Conservation (phyloP, 164 flowering plant species). For the Nymphaea colorata region DNA sequence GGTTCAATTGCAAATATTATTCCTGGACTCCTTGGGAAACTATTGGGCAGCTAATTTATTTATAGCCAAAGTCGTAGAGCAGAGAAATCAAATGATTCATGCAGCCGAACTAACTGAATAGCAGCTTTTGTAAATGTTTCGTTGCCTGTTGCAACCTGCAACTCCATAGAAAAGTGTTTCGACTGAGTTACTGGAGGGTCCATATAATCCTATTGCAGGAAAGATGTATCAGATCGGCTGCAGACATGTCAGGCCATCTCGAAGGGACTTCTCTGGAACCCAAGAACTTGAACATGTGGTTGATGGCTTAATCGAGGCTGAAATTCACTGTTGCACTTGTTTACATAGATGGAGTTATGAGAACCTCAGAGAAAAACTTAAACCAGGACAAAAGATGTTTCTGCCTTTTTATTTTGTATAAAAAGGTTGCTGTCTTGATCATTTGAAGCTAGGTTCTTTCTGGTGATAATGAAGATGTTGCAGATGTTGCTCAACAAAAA, state of each 20-base stretch:
- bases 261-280: slow-evolving; percentile 48
- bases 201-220: slow-evolving; percentile 63
- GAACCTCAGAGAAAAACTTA: slow-evolving; percentile 27
- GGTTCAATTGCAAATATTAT: slow-evolving; percentile 47
- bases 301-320: slow-evolving; percentile 68
- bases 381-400: slow-evolving; percentile 27
- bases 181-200: slow-evolving; percentile 56
- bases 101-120: slow-evolving; percentile 43
- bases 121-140: slow-evolving; percentile 84
- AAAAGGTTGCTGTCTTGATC: slow-evolving; percentile 52
- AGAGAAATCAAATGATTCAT: no score
- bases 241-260: slow-evolving; percentile 64
- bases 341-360: slow-evolving; percentile 66
- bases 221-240: slow-evolving; percentile 83
- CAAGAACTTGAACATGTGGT: slow-evolving; percentile 72
- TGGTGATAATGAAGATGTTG: slow-evolving; percentile 21
- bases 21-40: slow-evolving; percentile 66
- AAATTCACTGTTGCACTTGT: slow-evolving; percentile 43
- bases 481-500: neutral
- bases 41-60: slow-evolving; percentile 30
- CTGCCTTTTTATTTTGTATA: slow-evolving; percentile 52
- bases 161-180: slow-evolving; percentile 32
- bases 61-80: neutral
- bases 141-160: slow-evolving; percentile 46
- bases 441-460: slow-evolving; percentile 62